Evolutionary conservation across 371 early-diverging fungal species (phyloP).

Genomic region (Saksenaea vasiformis): DNA sequence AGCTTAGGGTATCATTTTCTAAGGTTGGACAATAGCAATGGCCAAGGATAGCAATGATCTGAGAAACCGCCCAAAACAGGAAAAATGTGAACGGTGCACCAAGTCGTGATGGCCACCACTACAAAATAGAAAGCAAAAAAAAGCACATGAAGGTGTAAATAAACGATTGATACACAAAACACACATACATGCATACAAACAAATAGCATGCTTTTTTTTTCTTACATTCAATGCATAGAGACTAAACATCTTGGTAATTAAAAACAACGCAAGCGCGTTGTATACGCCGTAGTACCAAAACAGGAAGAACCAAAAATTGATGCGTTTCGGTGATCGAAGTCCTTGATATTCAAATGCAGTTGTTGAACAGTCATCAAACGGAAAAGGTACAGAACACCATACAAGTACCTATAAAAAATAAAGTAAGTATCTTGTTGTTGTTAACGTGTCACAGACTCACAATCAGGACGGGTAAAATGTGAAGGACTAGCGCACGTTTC

Average conservation of each 20-base stretch:
- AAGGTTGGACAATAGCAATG: slow-evolving; percentile 44
- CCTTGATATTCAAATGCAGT: slow-evolving; percentile 19
- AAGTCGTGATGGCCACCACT: slow-evolving; percentile 73
- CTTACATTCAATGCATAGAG: slow-evolving; percentile 69
- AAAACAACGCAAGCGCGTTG: slow-evolving; percentile 67
- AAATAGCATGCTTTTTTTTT: neutral
- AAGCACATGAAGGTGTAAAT: too few relatives aligned
- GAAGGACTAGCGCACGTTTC: slow-evolving; percentile 39
- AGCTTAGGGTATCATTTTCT: slow-evolving; percentile 59
- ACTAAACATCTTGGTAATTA: slow-evolving; percentile 74
- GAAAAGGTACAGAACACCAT: slow-evolving; percentile 40
- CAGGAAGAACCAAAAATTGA: slow-evolving; percentile 78
- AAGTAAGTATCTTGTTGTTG: slow-evolving; percentile 15
- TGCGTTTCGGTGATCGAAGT: slow-evolving; percentile 29
- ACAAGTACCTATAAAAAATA: slow-evolving; percentile 27
- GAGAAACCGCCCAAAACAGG: slow-evolving; percentile 67
- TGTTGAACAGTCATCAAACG: slow-evolving; percentile 29
- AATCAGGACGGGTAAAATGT: slow-evolving; percentile 44
- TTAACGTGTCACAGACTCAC: slow-evolving; percentile 22
- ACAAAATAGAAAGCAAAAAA: neutral
- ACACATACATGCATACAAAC: neutral
- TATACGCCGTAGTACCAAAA: slow-evolving; percentile 77
- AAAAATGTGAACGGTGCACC: slow-evolving; percentile 61
- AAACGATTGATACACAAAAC: neutral
- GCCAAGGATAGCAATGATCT: slow-evolving; percentile 55